Percentiles rank a stretch among this genome's conserved stretches.
Conservation (phyloP, 2,329 filamentous ascomycete genomes). For the Alternaria incomplexa region DNA sequence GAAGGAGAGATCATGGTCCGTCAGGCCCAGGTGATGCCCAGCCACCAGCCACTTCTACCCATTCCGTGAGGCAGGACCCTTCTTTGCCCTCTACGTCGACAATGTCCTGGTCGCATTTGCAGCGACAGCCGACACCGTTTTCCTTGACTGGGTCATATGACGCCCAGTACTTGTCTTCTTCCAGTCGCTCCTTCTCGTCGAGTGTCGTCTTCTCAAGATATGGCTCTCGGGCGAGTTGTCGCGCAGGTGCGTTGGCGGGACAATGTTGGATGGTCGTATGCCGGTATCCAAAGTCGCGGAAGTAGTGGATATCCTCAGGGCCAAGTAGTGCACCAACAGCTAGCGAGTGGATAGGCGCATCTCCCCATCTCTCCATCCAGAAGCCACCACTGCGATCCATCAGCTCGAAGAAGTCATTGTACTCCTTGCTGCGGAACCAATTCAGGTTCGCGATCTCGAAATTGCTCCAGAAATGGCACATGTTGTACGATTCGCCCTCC, state of each 20-base stretch:
- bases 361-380: slow-evolving; percentile 99
- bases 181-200: slow-evolving; percentile 81
- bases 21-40: slow-evolving; percentile 68
- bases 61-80: slow-evolving; percentile 91
- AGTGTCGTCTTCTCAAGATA: slow-evolving; percentile 81
- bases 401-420: slow-evolving; percentile 98
- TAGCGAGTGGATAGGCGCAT: slow-evolving; percentile 96
- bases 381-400: slow-evolving; percentile 98
- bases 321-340: slow-evolving; percentile 87
- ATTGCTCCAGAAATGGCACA: slow-evolving; percentile 99
- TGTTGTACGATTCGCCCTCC: slow-evolving; percentile 98
- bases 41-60: slow-evolving; percentile 95
- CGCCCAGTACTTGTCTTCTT: slow-evolving; percentile 97
- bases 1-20: slow-evolving; percentile 11
- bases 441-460: slow-evolving; percentile 95
- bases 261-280: slow-evolving; percentile 99
- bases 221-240: slow-evolving; percentile 80
- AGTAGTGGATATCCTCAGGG: slow-evolving; percentile 91
- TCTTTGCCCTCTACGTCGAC: slow-evolving; percentile 98
- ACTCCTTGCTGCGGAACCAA: slow-evolving; percentile 97
- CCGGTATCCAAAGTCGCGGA: slow-evolving; percentile 97
- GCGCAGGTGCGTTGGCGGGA: slow-evolving; percentile 89
- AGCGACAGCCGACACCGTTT: slow-evolving; percentile 95
- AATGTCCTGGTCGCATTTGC: slow-evolving; percentile 95
- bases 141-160: slow-evolving; percentile 85